A percentile compares a stretch with the other conserved stretches of the same genome.
Conservation (phyloP, 768 basidiomycete genomes). For the Mycena belliarum region DNA sequence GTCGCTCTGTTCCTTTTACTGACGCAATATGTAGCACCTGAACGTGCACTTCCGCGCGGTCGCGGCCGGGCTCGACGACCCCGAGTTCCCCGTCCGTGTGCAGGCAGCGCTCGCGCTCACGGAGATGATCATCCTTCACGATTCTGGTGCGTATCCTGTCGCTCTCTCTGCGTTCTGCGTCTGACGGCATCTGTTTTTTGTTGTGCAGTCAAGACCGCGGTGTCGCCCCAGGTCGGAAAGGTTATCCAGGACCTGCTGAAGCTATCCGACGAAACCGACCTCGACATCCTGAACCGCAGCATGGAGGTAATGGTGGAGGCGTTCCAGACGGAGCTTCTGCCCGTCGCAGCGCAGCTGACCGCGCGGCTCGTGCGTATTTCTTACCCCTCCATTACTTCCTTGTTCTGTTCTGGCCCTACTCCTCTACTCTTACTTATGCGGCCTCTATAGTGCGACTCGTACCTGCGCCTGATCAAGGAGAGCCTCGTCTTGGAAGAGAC, state of each 20-base stretch:
- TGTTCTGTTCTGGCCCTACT: too few relatives aligned
- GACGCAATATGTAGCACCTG: conserved; percentile 47
- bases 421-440: background rate
- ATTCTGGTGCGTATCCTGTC: conserved; percentile 49
- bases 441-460: conserved; percentile 81
- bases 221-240: conserved; percentile 79
- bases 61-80: conserved; percentile 69
- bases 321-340: conserved; percentile 82
- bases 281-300: conserved; percentile 78
- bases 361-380: conserved; percentile 57
- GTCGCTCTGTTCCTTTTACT: background rate
- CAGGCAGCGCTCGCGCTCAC: conserved; percentile 82
- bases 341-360: conserved; percentile 81
- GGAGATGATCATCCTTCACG: conserved; percentile 66
- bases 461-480: conserved; percentile 76
- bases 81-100: conserved; percentile 80
- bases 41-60: conserved; percentile 65
- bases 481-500: conserved; percentile 55
- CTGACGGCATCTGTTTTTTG: background rate
- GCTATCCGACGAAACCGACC: conserved; percentile 87
- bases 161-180: background rate
- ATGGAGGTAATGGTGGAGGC: conserved; percentile 88
- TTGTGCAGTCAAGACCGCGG: conserved; percentile 58
- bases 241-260: conserved; percentile 90
- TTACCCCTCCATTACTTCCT: too few relatives aligned